Base-by-base conservation (phyloP, 2,329 filamentous ascomycete genomes). In the Fusarium fujikuroi region DNA sequence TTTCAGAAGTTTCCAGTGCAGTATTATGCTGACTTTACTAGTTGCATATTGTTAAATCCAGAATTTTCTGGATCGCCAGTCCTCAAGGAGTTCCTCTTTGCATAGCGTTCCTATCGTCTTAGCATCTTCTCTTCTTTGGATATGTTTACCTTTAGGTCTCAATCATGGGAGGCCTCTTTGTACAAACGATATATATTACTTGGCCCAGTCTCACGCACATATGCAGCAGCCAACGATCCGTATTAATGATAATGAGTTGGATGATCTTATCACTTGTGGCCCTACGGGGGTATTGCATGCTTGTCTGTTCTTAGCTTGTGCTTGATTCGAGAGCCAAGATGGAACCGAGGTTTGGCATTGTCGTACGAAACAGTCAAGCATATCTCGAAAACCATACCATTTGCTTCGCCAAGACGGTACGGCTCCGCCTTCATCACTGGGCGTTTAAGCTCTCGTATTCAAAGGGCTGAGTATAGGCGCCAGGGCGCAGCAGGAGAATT, bases 41-140 rank as follows among this genome's bases (percentile, higher is more conserved):
- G 94, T 80, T 98, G 95, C 83, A 92, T 98, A 69, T 84, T 98
- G 74, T 84, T 98, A 36, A 98, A 98, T 81, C 95, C 95, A 0
- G 95, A 98, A 81, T 98, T 98, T 79, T 93, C 95, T 39, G 93
- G 93, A 16, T 96, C 94, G n/a, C 93, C 95, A 0, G 90, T 97
- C 4, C 86, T 97, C 47, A 97, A 96, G 80, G 94, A 97, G 65
- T 98, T 98, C 80, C 87, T 98, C 57, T 96, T 97, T 80, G 86
- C 86, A 59, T 89, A 86, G 56, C 66, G 66, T 52, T 36, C 25
- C n/a, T 61, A 47, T 60, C 49, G n/a, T 57, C 42, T 56, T 47
- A 57, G 60, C 64, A 57, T 64, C 46, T 76, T 72, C 59, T 67
- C 63, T 74, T 73, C 50, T 63, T 61, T 66, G 72, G 65, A 76